Base-by-base conservation (phyloP, 2,329 filamentous ascomycete genomes). In the Pyrenophora seminiperda region DNA sequence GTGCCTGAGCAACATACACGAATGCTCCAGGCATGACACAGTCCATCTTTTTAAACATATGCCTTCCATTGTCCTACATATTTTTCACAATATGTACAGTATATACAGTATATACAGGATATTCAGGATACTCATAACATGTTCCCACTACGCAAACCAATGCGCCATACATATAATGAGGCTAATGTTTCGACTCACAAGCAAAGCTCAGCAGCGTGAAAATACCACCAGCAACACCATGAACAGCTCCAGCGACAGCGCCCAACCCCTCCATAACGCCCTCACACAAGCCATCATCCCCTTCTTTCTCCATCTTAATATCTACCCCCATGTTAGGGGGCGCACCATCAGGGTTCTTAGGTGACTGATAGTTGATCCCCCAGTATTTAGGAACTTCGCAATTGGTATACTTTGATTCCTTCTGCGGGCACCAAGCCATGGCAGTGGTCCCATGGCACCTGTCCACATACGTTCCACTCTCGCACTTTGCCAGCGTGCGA, bases 311-410 rank as follows among this genome's bases (percentile, higher is more conserved):
- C 33, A 45, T 47, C 0, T 30, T 14, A 11, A 54, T 31, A 37
- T 47, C 40, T 1, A 52, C 11, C 0, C 18, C 42, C 3, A 52
- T 2, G n/a, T 47, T 47, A 9, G 52, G 52, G 1, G 52, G 52
- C 30, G 52, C 47, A 3, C 40, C 43, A 38, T 51, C 44, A 5
- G 52, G 47, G 43, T 39, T 55, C n/a, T 45, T 41, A n/a, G 54
- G 54, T 1, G 51, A 44, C 41, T 58, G 45, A 32, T 53, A 60
- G 34, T 56, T 53, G 7, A 45, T 58, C 9, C 40, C 40, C 34
- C 42, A 45, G 9, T 22, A 45, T 24, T 17, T 31, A 7, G 37
- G 44, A 0, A 44, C 49, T 39, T 52, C 40, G 13, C 24, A 43
- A 19, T 54, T 41, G 2, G 29, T 51, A 15, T 54, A 47, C 5